Evolutionary conservation across 495 filamentous ascomycete genomes (phyloP), one percentile per base, ranked within the genome.

Genomic region (Penicillium steckii): DNA sequence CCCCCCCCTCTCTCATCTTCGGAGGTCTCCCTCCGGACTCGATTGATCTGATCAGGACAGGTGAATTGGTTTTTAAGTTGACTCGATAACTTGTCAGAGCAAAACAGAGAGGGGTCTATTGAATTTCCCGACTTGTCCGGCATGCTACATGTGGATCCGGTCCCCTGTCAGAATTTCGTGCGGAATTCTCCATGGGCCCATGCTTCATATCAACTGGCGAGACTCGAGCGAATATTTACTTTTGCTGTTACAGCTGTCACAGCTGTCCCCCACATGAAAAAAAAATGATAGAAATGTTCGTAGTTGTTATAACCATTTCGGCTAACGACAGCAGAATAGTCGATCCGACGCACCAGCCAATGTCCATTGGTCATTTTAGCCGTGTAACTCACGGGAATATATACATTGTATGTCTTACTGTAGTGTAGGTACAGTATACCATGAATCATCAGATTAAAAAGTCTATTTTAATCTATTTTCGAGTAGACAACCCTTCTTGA

Each of bases 81-180:
- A n/a, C n/a, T n/a, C n/a, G 44, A 47, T 25, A 10, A 32, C n/a
- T n/a, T 4, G n/a, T 15, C 3, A 18, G 15, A 37, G 3, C 15
- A 4, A 17, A 10, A 27, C 5, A 37, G 33, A 37, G 33, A 37
- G 33, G 33, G 33, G 33, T 37, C n/a, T 37, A 5, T 13, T 37
- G 33, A 37, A 15, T 37, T 18, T 37, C 12, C 33, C 33, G 33
- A 37, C 32, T 35, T 23, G 23, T 18, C 19, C 23, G 32, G 44
- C 54, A 37, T 26, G 27, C 29, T 32, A 18, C 33, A 25, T 42
- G 52, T 60, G 57, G 57, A 55, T 52, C 52, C 56, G 47, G n/a
- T 2, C 10, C n/a, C 29, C 29, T 59, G 57, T 60, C 57, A 60
- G 55, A 57, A 50, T 37, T 32, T 44, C 27, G 33, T 44, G 42